Percentiles rank a stretch among this genome's conserved stretches.
phyloP scores from a whole-genome alignment of 2,329 filamentous ascomycete genomes.

The Chaetomiaceae sp. region DNA sequence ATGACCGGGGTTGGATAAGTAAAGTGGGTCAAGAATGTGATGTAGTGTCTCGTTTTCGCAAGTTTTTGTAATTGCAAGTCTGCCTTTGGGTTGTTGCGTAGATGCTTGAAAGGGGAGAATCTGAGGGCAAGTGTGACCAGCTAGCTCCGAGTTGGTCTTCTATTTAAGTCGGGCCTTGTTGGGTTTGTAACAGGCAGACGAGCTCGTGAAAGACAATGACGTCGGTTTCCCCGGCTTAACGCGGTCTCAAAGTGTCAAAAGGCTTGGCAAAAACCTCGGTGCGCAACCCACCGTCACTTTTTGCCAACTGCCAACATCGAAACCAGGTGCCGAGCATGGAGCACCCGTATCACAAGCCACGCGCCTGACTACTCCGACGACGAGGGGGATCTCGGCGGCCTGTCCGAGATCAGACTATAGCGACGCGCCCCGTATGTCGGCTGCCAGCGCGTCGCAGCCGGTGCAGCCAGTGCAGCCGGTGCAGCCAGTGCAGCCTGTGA shows the following conservation, averaged over 20 bases:
- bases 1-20: background rate
- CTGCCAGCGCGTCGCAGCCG: conserved; percentile 43
- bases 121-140: background rate
- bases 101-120: background rate
- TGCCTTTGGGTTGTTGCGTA: conserved; percentile 2
- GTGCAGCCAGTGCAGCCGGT: conserved; percentile 54
- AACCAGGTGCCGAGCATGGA: too few species aligned
- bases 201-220: conserved; percentile 4
- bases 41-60: background rate
- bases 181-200: background rate
- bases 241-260: background rate
- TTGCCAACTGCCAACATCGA: background rate
- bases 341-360: background rate
- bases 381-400: background rate
- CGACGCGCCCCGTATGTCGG: conserved; percentile 45
- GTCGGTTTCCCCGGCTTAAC: background rate
- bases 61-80: too few species aligned
- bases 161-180: background rate
- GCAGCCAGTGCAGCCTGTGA: conserved; percentile 59
- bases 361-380: background rate
- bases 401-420: background rate
- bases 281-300: background rate
- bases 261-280: background rate
- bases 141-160: background rate
- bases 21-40: background rate